Base-by-base conservation (phyloP, 1,284 basidiomycete species). In the Leccinum ambiguum region DNA sequence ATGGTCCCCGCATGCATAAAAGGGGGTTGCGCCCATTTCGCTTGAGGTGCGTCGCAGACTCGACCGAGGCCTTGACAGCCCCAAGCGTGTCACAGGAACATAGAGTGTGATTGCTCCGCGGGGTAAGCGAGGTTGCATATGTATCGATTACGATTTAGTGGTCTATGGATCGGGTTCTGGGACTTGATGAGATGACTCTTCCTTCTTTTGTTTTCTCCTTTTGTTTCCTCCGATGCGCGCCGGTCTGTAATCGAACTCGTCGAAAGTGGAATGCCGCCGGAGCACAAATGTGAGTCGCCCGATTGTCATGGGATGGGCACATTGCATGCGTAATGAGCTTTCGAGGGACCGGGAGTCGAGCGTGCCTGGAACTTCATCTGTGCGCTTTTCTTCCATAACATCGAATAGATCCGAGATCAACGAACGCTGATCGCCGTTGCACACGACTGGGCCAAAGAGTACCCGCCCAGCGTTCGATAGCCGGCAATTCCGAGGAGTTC, bases 91-190 rank as follows among this genome's bases (percentile, higher is more conserved):
- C 45, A 50, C 59, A 21, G 90, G 93, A 96, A 97, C 79, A 92
- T 91, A 26, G 92, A 93, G 67, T 95, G 94, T 79, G 94, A 97
- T 78, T 97, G 96, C 79, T 95, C 92, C 6, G 92, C 94, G 1
- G 96, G 95, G 1, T 96, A 96, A 75, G 84, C 97, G 54, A 86
- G 86, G 3, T 79, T 97, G 60, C 11, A 21, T n/a, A 21, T 79
- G 86, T 69, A 96, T 94, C 2, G 83, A 87, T 53, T 54, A 58
- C 9, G 69, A 60, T 65, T 85, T 95, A 62, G 84, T 88, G 61
- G 94, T 94, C 21, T 88, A 93, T 74, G 94, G 93, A 59, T 94
- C 96, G 94, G 94, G 94, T 3, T 3, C 87, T 94, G 33, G 95
- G 94, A 18, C 97, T 96, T 74, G 95, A 97, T 69, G 36, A 39